Base-by-base conservation (phyloP, 2,329 filamentous ascomycete genomes). In the Talaromyces amestolkiae region DNA sequence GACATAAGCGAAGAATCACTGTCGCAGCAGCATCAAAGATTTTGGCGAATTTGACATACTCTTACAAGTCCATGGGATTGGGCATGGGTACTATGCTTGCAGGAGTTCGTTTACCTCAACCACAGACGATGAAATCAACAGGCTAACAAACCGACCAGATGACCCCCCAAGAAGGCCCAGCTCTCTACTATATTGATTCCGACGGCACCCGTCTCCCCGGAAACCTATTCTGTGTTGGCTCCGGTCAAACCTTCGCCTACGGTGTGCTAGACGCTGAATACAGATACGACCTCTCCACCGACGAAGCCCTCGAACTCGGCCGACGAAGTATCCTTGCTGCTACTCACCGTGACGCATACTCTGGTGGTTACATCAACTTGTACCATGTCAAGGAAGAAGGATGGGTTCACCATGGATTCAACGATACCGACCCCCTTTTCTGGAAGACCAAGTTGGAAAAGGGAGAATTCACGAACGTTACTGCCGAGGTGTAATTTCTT, bases 41-140 rank as follows among this genome's bases (percentile, higher is more conserved):
- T 79, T 91, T 99, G 72, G 92, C 95, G 77, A 99, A 99, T 84
- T 85, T 99, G 72, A 93, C 97, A 75, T 99, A 98, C 86, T 89
- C 89, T 73, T 99, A 99, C 88, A 99, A 99, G 84, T 93, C 93
- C 75, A 97, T 96, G 92, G 95, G 95, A 43, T 83, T 99, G 74
- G 96, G 92, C 78, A 99, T 99, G 95, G 95, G 95, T 72, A 99
- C 95, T 75, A 99, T 99, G 95, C 97, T 95, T 80, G 94, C 95
- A 41, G 95, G 95, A 75, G 95, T 99, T 71, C 95, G 95, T 69
- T 87, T 88, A 82, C 91, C 92, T 15, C 92, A 31, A 10, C 15
- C 13, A 24, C 7, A 2, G 37, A 19, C 1, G 7, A 13, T 4
- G n/a, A 11, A 41, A 15, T 1, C 17, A 17, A 3, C 17, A 24